A percentile compares a stretch with the other conserved stretches of the same genome.
phyloP scores from a whole-genome alignment of 2,329 filamentous ascomycete species.

The Dactylellina leptospora region DNA sequence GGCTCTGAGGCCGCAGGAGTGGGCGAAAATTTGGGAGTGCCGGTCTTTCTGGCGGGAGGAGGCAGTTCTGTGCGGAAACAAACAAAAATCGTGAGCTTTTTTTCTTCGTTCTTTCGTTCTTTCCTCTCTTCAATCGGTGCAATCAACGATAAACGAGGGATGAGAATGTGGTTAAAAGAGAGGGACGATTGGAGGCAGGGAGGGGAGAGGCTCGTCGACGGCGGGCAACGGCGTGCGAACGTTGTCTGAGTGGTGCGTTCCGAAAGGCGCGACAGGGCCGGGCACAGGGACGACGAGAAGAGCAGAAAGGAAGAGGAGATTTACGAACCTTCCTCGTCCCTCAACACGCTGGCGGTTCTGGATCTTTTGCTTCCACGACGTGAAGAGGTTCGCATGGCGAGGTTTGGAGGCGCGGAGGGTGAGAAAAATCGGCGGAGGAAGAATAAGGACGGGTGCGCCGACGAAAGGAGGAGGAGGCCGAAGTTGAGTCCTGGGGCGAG shows the following conservation, averaged over 20 bases:
- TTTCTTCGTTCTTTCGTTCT: no score
- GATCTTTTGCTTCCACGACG: slow-evolving; percentile 46
- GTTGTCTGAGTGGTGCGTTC: slow-evolving; percentile 18
- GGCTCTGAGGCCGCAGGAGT: slow-evolving; percentile 37
- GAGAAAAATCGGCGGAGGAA: slow-evolving; percentile 27
- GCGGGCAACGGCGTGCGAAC: slow-evolving; percentile 9
- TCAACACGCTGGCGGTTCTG: slow-evolving; percentile 52
- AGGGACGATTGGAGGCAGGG: slow-evolving; percentile 42
- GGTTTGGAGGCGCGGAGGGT: slow-evolving; percentile 17
- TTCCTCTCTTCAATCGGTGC: no score
- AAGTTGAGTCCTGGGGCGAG: slow-evolving; percentile 2
- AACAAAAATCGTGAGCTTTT: slow-evolving; percentile 42
- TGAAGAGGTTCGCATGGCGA: slow-evolving; percentile 50
- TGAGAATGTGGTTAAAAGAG: slow-evolving; percentile 17
- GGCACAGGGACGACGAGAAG: not conserved
- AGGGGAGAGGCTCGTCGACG: slow-evolving; percentile 23
- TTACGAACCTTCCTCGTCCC: slow-evolving; percentile 53
- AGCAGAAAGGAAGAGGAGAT: slow-evolving; percentile 34
- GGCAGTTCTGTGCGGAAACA: slow-evolving; percentile 44
- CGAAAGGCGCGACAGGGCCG: slow-evolving; percentile 46
- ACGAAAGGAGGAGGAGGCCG: slow-evolving; percentile 12
- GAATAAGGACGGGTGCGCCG: slow-evolving; percentile 34
- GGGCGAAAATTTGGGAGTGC: slow-evolving; percentile 51
- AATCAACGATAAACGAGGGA: no score
- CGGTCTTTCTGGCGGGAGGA: slow-evolving; percentile 43